Percentiles rank a stretch among this genome's conserved stretches.
Evolutionary conservation across 2,329 filamentous ascomycete species (phyloP).

Genomic region (Penicillium sp.): DNA sequence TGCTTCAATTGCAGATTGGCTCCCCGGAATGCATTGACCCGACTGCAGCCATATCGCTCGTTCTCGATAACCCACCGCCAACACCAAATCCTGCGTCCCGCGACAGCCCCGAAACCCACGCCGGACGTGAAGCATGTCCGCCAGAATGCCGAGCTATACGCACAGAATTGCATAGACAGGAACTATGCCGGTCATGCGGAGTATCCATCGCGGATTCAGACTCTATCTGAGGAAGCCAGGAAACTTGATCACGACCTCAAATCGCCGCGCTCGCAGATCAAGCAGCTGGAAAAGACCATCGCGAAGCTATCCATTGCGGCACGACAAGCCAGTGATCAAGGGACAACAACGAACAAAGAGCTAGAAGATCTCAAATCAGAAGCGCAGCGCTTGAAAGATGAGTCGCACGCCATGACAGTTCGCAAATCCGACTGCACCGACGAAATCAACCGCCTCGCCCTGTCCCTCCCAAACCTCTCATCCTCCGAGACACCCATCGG

Average conservation of each 20-base stretch:
- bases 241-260: slow-evolving; percentile 44
- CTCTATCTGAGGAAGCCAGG: slow-evolving; percentile 40
- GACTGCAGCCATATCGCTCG: slow-evolving; percentile 18
- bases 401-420: slow-evolving; percentile 33
- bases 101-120: slow-evolving; percentile 74
- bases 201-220: slow-evolving; percentile 55
- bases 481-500: slow-evolving; percentile 73
- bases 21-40: slow-evolving; percentile 11
- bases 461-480: slow-evolving; percentile 84
- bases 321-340: slow-evolving; percentile 15
- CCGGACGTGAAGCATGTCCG: slow-evolving; percentile 91
- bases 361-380: slow-evolving; percentile 36
- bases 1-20: slow-evolving; percentile 37
- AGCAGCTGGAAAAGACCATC: slow-evolving; percentile 47
- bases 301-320: slow-evolving; percentile 34
- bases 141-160: slow-evolving; percentile 76
- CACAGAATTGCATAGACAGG: slow-evolving; percentile 78
- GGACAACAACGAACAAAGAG: slow-evolving; percentile 16
- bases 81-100: slow-evolving; percentile 52
- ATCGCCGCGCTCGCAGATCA: slow-evolving; percentile 45
- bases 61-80: slow-evolving; percentile 25
- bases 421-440: slow-evolving; percentile 40
- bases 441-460: slow-evolving; percentile 73
- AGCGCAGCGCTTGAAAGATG: slow-evolving; percentile 42
- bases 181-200: slow-evolving; percentile 68